phyloP scores from a whole-genome alignment of 805 yeast species.

The fission yeast (Schizosaccharomyces pombe) region DNA sequence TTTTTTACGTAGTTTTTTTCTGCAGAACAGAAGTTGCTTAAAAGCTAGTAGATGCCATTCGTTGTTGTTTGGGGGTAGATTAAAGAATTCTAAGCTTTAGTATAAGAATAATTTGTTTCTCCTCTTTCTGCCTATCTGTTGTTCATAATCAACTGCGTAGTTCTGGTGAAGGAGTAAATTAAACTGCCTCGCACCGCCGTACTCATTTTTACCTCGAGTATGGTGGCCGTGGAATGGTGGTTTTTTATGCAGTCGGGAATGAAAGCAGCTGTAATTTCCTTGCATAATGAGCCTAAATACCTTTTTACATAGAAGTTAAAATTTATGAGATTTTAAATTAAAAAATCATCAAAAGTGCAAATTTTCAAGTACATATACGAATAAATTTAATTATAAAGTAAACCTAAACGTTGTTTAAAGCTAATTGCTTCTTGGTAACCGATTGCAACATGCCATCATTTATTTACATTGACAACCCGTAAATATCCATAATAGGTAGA shows the following conservation, averaged over 20 bases:
- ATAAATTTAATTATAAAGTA: too few relatives aligned
- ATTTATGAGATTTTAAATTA: too few relatives aligned
- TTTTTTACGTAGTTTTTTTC: not conserved
- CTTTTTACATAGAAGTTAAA: not conserved
- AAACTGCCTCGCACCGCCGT: not conserved
- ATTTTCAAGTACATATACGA: too few relatives aligned
- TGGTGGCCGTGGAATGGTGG: not conserved
- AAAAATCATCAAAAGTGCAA: too few relatives aligned
- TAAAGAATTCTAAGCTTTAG: not conserved
- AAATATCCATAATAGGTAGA: too few relatives aligned
- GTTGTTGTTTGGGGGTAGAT: not conserved
- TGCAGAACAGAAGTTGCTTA: too few relatives aligned
- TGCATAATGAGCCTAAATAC: not conserved
- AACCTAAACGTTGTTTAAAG: too few relatives aligned
- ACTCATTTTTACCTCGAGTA: not conserved
- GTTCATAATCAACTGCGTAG: not conserved
- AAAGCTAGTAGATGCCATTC: not conserved
- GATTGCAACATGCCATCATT: too few relatives aligned
- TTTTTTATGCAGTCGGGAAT: not conserved
- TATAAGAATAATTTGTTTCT: not conserved
- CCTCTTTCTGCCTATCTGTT: conserved; percentile 3
- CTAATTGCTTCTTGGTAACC: too few relatives aligned
- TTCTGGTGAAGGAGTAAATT: conserved; percentile 2
- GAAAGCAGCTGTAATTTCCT: not conserved
- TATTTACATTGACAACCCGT: too few relatives aligned